Conservation (phyloP, 2,329 filamentous ascomycete genomes). For the Tetracladium maxilliforme region DNA sequence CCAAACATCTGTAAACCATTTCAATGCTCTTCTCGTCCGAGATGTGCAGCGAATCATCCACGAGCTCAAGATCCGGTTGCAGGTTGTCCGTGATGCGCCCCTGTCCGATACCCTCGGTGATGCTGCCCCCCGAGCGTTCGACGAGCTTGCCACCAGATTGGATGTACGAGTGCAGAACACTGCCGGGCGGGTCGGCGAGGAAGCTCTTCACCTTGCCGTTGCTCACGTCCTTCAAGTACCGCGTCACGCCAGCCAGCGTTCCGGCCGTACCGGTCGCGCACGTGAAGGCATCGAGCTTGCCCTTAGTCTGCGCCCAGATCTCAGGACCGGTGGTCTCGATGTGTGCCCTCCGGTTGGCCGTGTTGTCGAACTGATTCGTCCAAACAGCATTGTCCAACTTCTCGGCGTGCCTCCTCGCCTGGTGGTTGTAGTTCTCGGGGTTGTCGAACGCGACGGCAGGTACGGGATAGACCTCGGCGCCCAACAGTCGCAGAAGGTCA, state of each 20-base stretch:
- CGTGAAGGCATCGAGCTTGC: slow-evolving; percentile 83
- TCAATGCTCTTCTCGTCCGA: slow-evolving; percentile 88
- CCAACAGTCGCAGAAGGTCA: slow-evolving; percentile 77
- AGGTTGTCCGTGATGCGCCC: slow-evolving; percentile 94
- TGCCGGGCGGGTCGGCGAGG: slow-evolving; percentile 87
- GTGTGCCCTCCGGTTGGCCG: slow-evolving; percentile 82
- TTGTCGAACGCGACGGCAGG: slow-evolving; percentile 93
- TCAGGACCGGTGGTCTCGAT: slow-evolving; percentile 95
- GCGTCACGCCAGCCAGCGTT: slow-evolving; percentile 76
- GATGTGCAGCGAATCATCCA: slow-evolving; percentile 77
- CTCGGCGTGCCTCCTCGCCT: slow-evolving; percentile 83
- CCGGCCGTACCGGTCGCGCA: slow-evolving; percentile 90
- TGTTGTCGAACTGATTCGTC: slow-evolving; percentile 99
- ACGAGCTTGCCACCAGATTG: slow-evolving; percentile 66
- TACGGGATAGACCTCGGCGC: slow-evolving; percentile 90
- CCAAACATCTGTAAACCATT: slow-evolving; percentile 93
- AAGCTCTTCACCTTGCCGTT: slow-evolving; percentile 70
- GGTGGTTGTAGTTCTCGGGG: slow-evolving; percentile 95
- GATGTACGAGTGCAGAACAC: slow-evolving; percentile 86
- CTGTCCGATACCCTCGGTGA: slow-evolving; percentile 96
- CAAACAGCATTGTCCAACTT: slow-evolving; percentile 77
- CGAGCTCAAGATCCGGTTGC: slow-evolving; percentile 63
- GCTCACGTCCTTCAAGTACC: slow-evolving; percentile 75
- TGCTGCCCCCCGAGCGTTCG: slow-evolving; percentile 74
- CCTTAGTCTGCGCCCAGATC: slow-evolving; percentile 85